These are phyloP conservation scores for Aspergillus carbonarius DNA, from an alignment of 2,329 filamentous ascomycete genomes.

Conservation along the genomic window DNA sequence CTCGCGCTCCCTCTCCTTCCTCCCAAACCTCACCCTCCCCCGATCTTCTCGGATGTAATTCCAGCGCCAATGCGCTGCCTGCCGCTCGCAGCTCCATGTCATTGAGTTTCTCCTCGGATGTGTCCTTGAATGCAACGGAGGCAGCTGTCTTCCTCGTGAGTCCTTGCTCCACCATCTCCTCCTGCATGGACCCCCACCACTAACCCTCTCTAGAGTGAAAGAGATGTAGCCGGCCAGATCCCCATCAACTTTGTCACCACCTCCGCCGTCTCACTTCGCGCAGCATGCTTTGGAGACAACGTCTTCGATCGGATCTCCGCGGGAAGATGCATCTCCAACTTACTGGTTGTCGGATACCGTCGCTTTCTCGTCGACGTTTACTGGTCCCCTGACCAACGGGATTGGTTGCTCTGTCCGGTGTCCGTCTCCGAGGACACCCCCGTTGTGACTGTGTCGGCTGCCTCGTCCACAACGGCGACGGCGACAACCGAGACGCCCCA, in stretches of 20 bases:
- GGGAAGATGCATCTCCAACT: slow-evolving; percentile 61
- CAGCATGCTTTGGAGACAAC: slow-evolving; percentile 58
- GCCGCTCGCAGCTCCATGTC: slow-evolving; percentile 36
- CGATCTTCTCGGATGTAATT: background rate
- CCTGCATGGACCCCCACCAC: background rate
- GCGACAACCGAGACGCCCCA: slow-evolving; percentile 22
- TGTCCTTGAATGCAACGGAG: slow-evolving; percentile 39
- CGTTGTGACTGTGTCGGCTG: slow-evolving; percentile 16
- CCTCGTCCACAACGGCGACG: slow-evolving; percentile 24
- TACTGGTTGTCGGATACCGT: slow-evolving; percentile 60
- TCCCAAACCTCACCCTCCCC: background rate
- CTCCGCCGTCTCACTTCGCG: slow-evolving; percentile 56
- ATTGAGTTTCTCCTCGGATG: slow-evolving; percentile 41
- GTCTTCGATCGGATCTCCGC: slow-evolving; percentile 55
- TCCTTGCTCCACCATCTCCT: slow-evolving; percentile 2
- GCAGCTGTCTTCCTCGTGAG: slow-evolving; percentile 41
- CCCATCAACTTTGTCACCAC: slow-evolving; percentile 63
- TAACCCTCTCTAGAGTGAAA: slow-evolving; percentile 52
- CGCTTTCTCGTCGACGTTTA: slow-evolving; percentile 62
- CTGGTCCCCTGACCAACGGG: slow-evolving; percentile 56
- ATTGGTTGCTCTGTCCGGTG: slow-evolving; percentile 64
- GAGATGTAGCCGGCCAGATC: slow-evolving; percentile 59
- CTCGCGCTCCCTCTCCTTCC: too few species aligned
- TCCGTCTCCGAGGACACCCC: slow-evolving; percentile 43
- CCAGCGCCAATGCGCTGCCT: slow-evolving; percentile 1